Evolutionary conservation across 2,329 filamentous ascomycete species (phyloP).

Genomic region (Taxawa tesnikishii): DNA sequence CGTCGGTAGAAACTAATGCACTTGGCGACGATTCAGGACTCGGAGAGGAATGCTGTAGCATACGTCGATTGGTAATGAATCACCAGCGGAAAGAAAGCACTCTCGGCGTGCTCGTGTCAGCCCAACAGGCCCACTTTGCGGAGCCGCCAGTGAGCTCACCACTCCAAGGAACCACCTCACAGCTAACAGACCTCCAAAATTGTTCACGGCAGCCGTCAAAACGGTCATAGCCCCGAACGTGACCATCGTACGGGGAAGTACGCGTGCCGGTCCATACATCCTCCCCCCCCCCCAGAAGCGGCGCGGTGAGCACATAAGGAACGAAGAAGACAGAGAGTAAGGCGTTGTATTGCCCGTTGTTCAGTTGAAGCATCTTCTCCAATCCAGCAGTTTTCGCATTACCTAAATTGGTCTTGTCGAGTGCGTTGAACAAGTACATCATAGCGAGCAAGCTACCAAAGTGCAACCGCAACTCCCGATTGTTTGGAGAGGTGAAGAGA

Average conservation of each 20-base stretch:
- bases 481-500: no score
- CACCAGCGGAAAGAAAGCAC: constrained; percentile 58
- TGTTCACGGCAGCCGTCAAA: constrained; percentile 41
- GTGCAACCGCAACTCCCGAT: no score
- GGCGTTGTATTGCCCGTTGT: constrained; percentile 53
- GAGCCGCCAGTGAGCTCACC: neutral
- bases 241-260: constrained; percentile 57
- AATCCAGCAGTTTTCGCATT: constrained; percentile 34
- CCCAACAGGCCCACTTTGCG: no score
- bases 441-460: constrained; percentile 44
- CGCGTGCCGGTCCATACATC: constrained; percentile 50
- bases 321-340: constrained; percentile 63
- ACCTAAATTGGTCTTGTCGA: constrained; percentile 31
- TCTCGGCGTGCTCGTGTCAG: constrained; percentile 35
- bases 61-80: constrained; percentile 44
- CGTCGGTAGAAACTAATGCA: constrained; percentile 58
- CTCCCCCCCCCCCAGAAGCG: constrained; percentile 57
- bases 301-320: constrained; percentile 59
- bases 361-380: constrained; percentile 46
- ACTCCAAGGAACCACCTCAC: constrained; percentile 57
- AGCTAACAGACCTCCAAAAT: constrained; percentile 55
- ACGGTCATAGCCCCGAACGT: constrained; percentile 55
- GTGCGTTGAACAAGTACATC: constrained; percentile 47
- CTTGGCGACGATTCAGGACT: constrained; percentile 23
- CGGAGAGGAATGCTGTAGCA: neutral